Base-by-base conservation (phyloP, 2,329 filamentous ascomycete species). In the Zasmidium cellare region DNA sequence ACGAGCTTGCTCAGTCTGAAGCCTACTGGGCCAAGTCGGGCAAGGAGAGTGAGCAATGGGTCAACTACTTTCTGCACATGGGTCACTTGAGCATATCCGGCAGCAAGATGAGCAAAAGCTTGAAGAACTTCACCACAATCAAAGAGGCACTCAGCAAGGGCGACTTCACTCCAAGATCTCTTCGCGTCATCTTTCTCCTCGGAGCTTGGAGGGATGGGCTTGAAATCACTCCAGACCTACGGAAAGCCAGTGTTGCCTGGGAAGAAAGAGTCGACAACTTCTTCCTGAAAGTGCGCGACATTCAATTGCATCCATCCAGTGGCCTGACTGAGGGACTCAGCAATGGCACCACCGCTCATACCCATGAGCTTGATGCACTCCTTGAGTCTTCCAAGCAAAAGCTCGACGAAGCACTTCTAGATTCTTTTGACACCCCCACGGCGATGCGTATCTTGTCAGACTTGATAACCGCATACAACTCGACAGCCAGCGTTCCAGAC, bases 51-150 rank as follows among this genome's bases (percentile, higher is more conserved):
- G 59, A 69, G 44, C 90, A 90, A 59, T 96, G 93, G 93, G 90
- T 96, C 51, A 96, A 94, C 72, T 96, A 97, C 76, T 97, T 97
- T 76, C 72, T 97, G 16, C 93, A 97, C 71, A 97, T 96, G 88
- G 93, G 93, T 0, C 93, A 97, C 72, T 77, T 97, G 49, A 89
- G 87, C 5, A 97, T 97, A 57, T 85, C 88, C 23, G 92, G 93
- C 0, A 91, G 87, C 20, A 97, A 97, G 74, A 97, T 97, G 93
- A 93, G 89, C 57, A 97, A 97, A 75, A 91, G 87, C 16, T 77
- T 97, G 57, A 97, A 97, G 79, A 97, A 97, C 74, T 97, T 97
- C 74, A 91, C 91, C 44, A 96, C 93, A 0, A 96, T 97, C 61
- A 84, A 91, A 25, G 90, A 96, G 72, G 92, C 92, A 0, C 77